phyloP scores from a whole-genome alignment of 2,329 filamentous ascomycete genomes.

The Zasmidium cellare region DNA sequence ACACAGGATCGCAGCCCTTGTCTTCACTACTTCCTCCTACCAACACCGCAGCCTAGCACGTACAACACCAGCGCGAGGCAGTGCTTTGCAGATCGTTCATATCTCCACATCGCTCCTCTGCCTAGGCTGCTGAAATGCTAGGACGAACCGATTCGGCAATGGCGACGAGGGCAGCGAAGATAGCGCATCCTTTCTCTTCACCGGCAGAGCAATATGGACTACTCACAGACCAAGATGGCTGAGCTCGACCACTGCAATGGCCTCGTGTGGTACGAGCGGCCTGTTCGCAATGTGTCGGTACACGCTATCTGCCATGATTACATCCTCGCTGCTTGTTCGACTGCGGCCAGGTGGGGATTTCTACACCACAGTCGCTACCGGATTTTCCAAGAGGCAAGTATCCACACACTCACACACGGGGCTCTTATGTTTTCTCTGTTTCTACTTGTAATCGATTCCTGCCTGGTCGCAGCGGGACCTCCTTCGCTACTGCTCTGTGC shows the following conservation, averaged over 20 bases:
- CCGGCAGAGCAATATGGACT: too few relatives aligned
- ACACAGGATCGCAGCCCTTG: background rate
- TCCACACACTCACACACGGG: background rate
- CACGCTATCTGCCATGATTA: background rate
- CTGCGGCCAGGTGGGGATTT: background rate
- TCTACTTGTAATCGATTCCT: background rate
- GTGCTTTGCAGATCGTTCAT: background rate
- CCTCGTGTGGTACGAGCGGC: background rate
- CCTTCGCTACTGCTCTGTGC: background rate
- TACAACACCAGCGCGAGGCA: background rate
- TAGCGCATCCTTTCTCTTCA: too few relatives aligned
- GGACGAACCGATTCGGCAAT: background rate
- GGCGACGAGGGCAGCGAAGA: background rate
- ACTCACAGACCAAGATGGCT: background rate
- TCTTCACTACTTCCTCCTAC: background rate
- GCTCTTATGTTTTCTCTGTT: too few relatives aligned
- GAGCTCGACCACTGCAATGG: background rate
- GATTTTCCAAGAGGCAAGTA: background rate
- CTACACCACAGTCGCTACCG: background rate
- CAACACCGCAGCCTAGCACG: background rate
- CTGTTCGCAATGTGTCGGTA: background rate
- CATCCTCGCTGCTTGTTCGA: background rate
- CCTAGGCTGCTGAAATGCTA: background rate
- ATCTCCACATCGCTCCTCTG: background rate
- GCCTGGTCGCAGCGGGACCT: background rate